phyloP scores from a whole-genome alignment of 164 flowering plant species.

The Magnolia officinalis region DNA sequence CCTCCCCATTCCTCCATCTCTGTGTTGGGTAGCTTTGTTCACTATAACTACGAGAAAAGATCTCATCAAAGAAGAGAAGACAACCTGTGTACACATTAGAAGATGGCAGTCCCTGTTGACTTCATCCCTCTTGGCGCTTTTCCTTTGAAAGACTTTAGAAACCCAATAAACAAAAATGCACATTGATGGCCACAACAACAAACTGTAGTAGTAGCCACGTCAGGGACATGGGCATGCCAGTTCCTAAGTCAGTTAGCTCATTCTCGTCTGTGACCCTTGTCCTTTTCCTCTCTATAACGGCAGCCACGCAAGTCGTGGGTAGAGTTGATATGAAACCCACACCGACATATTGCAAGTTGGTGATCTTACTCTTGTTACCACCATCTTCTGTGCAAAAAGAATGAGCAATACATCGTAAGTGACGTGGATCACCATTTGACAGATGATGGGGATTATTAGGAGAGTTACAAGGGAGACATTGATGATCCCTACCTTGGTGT shows the following conservation, averaged over 20 bases:
- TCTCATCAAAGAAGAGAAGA: slow-evolving; percentile 11
- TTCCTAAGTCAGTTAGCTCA: slow-evolving; percentile 25
- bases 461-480: slow-evolving; percentile 37
- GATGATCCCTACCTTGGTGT: slow-evolving; percentile 45
- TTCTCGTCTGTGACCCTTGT: slow-evolving; percentile 29
- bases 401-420: slow-evolving; percentile 49
- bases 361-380: slow-evolving; percentile 42
- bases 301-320: slow-evolving; percentile 49
- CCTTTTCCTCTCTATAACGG: slow-evolving; percentile 54
- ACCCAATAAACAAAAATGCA: slow-evolving; percentile 9
- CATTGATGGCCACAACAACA: slow-evolving; percentile 12
- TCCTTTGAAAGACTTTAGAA: slow-evolving; percentile 11
- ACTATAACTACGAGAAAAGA: slow-evolving; percentile 5
- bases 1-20: slow-evolving; percentile 3
- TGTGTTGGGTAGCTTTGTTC: slow-evolving; percentile 12
- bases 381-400: slow-evolving; percentile 34
- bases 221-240: slow-evolving; percentile 22
- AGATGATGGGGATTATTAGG: slow-evolving; percentile 46
- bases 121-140: slow-evolving; percentile 14
- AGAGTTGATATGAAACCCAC: slow-evolving; percentile 29
- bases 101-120: slow-evolving; percentile 12
- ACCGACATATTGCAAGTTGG: slow-evolving; percentile 58
- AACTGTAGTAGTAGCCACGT: slow-evolving; percentile 40
- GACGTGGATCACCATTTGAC: slow-evolving; percentile 49
- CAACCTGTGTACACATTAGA: slow-evolving; percentile 6